Evolutionary conservation across 192 early-diverging fungal species (phyloP).

Genomic region (Phlyctochytrium arcticum): DNA sequence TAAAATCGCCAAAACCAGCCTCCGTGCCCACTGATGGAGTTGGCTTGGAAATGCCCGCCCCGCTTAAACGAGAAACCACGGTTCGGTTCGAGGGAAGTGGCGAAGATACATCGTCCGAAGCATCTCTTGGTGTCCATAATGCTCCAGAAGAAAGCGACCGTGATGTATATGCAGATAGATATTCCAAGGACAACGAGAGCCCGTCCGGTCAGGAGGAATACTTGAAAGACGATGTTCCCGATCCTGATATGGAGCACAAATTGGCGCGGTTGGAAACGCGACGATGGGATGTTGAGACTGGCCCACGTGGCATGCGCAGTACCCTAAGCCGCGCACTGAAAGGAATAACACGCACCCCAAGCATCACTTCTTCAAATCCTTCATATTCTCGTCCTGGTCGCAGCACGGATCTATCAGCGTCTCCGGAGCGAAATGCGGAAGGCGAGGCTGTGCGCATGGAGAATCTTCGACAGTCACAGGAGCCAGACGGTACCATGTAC

Average conservation of each 20-base stretch:
- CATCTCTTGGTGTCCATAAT: neutral
- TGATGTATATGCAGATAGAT: neutral
- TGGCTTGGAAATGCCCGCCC: neutral
- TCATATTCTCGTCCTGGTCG: neutral
- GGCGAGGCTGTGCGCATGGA: neutral
- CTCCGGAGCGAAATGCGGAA: neutral
- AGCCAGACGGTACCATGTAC: too few relatives aligned
- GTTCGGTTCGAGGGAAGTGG: neutral
- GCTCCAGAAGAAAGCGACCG: neutral
- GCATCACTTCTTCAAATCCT: neutral
- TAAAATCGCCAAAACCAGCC: neutral
- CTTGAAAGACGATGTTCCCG: constrained; percentile 36
- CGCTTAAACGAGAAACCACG: neutral
- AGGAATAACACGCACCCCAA: neutral
- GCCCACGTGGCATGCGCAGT: neutral
- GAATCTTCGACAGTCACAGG: too few relatives aligned
- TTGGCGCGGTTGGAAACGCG: constrained; percentile 6
- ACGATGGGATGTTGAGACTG: constrained; percentile 8
- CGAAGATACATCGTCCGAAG: neutral
- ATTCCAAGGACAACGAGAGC: neutral
- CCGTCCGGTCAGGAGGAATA: constrained; percentile 19
- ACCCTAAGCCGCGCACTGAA: constrained; percentile 13
- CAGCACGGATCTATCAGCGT: neutral
- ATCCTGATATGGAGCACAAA: constrained; percentile 28
- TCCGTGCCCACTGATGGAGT: neutral